Evolutionary conservation across 1,284 basidiomycete genomes (phyloP), one percentile per base, ranked within the genome.

Genomic region (Megacollybia platyphylla): DNA sequence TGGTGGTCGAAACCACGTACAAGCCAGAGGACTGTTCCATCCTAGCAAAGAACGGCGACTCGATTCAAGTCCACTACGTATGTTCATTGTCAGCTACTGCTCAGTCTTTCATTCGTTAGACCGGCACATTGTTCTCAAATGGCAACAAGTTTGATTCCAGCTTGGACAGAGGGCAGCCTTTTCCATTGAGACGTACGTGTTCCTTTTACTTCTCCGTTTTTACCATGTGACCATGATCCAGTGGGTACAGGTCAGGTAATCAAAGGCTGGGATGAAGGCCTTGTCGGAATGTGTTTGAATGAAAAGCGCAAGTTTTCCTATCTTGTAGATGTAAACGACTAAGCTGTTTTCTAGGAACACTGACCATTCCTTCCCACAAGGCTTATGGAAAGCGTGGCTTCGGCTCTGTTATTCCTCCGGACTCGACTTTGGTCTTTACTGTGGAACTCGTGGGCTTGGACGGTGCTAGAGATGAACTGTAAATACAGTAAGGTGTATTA

Each of bases 341-440:
- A 0, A 24, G 4, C 2, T 24, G 1, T 24, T 3, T 24, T 24
- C 4, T 24, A 24, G 20, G 20, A 3, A 24, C 73, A n/a, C 73
- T 97, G 49, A 89, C 81, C 13, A 92, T 92, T 50, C 91, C 91
- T 11, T 58, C 85, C 9, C 49, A 67, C 40, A 64, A 80, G 62
- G 90, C 78, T 9, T 94, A 93, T 55, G 90, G 90, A 90, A 48
- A 48, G 82, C 73, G 83, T 32, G 88, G 87, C 3, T 80, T 81
- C 46, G 86, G 87, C 15, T 64, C 60, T 8, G 64, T 82, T 42
- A 97, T 97, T 48, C 93, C 93, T 15, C 69, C 84, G 20, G 71
- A 83, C 54, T 80, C 92, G 3, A 81, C 84, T 5, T 71, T 97
- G 29, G 79, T 92, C 28, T 97, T 97, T 62, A 87, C 91, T 13